Evolutionary conservation across 106 monocot genomes (phyloP).

Genomic region (Apostasia ramifera): DNA sequence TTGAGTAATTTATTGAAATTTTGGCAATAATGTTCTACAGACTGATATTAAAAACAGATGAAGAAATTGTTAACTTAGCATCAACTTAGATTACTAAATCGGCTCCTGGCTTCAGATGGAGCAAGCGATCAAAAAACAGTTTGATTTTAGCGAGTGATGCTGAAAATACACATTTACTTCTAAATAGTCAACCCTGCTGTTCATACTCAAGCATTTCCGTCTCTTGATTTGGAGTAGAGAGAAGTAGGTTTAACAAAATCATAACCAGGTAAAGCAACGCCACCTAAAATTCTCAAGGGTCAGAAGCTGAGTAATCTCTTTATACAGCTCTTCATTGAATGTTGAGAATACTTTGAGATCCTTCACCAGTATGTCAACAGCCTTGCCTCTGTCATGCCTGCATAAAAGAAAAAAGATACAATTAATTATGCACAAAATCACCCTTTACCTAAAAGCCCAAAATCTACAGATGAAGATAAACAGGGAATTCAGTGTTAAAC

Average conservation of each 20-base stretch:
- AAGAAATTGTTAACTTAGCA: no score
- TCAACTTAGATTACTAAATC: no score
- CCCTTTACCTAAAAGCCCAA: neutral
- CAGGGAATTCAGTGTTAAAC: constrained; percentile 3
- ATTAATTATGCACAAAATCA: neutral
- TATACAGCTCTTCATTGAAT: constrained; percentile 52
- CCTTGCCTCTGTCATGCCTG: constrained; percentile 54
- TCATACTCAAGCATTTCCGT: no score
- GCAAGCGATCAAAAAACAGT: neutral
- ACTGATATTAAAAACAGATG: no score
- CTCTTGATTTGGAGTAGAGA: no score
- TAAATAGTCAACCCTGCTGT: no score
- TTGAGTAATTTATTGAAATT: no score
- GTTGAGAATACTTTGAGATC: constrained; percentile 72
- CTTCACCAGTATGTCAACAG: constrained; percentile 64
- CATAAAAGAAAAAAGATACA: neutral
- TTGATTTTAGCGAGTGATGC: neutral
- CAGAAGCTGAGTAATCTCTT: constrained; percentile 69
- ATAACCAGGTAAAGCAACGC: no score
- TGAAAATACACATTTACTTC: no score
- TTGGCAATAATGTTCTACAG: no score
- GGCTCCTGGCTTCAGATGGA: neutral
- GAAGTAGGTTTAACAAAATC: no score
- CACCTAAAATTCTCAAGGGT: constrained; percentile 86
- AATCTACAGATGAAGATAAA: neutral